Conservation (phyloP, 2,329 filamentous ascomycete species). For the Penicillium sp. region DNA sequence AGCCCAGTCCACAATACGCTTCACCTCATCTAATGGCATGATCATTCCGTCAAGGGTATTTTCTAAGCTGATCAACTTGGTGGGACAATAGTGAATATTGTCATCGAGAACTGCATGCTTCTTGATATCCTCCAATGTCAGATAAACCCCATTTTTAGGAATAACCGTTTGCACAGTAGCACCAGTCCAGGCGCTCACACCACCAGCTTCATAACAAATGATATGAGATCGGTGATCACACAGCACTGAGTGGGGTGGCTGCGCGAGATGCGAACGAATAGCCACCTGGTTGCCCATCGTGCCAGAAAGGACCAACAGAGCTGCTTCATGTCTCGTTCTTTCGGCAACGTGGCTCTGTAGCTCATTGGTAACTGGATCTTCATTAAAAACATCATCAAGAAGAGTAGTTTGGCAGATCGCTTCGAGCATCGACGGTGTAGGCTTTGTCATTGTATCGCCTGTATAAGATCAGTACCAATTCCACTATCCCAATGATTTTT, state of each 20-base stretch:
- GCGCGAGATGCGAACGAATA: conserved; percentile 71
- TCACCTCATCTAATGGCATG: conserved; percentile 71
- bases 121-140: conserved; percentile 75
- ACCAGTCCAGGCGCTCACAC: conserved; percentile 68
- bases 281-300: conserved; percentile 94
- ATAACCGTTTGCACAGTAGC: conserved; percentile 67
- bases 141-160: conserved; percentile 68
- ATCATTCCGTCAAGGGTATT: conserved; percentile 81
- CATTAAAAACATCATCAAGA: conserved; percentile 78
- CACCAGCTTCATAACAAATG: conserved; percentile 62
- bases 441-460: conserved; percentile 72
- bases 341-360: conserved; percentile 73
- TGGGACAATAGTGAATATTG: conserved; percentile 76
- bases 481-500: neutral
- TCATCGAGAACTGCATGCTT: conserved; percentile 61
- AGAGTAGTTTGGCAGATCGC: conserved; percentile 74
- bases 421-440: conserved; percentile 75
- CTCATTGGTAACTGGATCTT: conserved; percentile 73
- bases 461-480: neutral
- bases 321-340: conserved; percentile 72
- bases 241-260: conserved; percentile 77
- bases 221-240: conserved; percentile 80
- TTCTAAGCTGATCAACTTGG: conserved; percentile 76
- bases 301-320: conserved; percentile 79
- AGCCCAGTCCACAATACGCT: conserved; percentile 69